Percentiles rank a stretch among this genome's conserved stretches.
Evolutionary conservation across 2,329 filamentous ascomycete species (phyloP).

Genomic region (Trichoderma oligosporum): DNA sequence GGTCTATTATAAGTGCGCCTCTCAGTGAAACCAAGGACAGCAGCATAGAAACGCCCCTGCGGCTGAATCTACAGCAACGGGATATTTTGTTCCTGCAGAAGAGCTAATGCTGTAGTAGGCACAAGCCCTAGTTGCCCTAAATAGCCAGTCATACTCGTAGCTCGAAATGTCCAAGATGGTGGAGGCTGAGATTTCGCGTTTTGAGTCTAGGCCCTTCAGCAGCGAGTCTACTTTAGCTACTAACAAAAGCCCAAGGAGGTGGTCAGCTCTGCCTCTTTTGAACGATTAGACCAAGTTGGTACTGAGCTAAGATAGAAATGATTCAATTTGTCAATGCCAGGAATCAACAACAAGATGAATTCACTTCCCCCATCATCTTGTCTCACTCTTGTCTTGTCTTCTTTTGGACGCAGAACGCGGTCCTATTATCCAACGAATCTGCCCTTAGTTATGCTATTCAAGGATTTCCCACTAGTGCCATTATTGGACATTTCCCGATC

Average conservation of each 20-base stretch:
- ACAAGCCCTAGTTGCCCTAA: background rate
- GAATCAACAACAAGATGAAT: background rate
- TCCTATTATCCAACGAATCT: background rate
- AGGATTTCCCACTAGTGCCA: constrained; percentile 12
- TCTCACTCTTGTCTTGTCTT: too few species aligned
- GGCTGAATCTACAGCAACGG: constrained; percentile 14
- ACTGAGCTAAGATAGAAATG: background rate
- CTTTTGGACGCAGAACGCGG: background rate
- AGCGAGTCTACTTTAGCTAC: constrained; percentile 8
- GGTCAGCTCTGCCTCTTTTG: too few species aligned
- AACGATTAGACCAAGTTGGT: too few species aligned
- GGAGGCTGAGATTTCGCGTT: constrained; percentile 9
- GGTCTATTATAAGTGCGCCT: background rate
- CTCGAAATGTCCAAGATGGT: background rate
- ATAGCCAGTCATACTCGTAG: background rate
- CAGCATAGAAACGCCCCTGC: constrained; percentile 5
- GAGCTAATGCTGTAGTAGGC: constrained; percentile 4
- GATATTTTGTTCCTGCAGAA: background rate
- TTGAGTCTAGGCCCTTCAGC: constrained; percentile 13
- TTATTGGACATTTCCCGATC: constrained; percentile 16
- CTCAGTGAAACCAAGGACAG: background rate
- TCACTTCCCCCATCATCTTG: background rate
- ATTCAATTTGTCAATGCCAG: background rate
- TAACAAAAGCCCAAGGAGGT: too few species aligned
- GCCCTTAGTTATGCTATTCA: constrained; percentile 3